These are phyloP conservation scores for Phytophthora tentaculata DNA, from an alignment of 352 stramenopile species.

Conservation along the genomic window DNA sequence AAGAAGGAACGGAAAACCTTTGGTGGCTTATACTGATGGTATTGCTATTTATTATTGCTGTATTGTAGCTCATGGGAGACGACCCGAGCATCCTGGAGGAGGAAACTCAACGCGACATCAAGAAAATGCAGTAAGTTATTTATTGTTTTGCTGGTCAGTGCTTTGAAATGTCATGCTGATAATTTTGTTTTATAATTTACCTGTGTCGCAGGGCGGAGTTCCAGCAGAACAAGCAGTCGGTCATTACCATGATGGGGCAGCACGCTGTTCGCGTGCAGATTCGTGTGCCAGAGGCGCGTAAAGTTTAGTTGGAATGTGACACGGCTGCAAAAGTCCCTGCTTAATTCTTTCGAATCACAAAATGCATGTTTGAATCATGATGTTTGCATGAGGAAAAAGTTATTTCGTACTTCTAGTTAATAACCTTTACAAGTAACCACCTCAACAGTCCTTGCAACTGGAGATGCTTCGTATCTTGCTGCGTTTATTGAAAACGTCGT, in stretches of 20 bases:
- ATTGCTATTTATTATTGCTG: background rate
- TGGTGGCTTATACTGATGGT: no score
- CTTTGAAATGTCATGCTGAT: background rate
- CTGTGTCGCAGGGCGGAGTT: slow-evolving; percentile 63
- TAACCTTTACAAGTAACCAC: no score
- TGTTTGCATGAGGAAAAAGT: no score
- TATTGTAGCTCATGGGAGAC: slow-evolving; percentile 72
- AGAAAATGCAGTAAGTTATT: slow-evolving; percentile 74
- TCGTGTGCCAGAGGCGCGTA: slow-evolving; percentile 71
- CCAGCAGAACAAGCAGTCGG: slow-evolving; percentile 67
- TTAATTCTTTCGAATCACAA: no score
- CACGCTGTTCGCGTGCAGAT: slow-evolving; percentile 72
- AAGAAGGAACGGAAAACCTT: no score
- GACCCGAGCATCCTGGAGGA: slow-evolving; percentile 81
- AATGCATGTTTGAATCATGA: no score
- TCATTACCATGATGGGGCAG: slow-evolving; percentile 80
- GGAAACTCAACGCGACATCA: slow-evolving; percentile 78
- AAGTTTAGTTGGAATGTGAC: slow-evolving; percentile 38
- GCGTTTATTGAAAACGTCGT: no score
- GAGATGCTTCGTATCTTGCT: no score
- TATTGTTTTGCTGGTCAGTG: background rate
- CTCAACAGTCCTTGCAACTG: no score
- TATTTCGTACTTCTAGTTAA: no score
- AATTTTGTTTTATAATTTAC: slow-evolving; percentile 13
- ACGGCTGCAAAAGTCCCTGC: no score